A percentile compares a stretch with the other conserved stretches of the same genome.
phyloP scores from a whole-genome alignment of 768 basidiomycete genomes.

The Steccherinum ochraceum region DNA sequence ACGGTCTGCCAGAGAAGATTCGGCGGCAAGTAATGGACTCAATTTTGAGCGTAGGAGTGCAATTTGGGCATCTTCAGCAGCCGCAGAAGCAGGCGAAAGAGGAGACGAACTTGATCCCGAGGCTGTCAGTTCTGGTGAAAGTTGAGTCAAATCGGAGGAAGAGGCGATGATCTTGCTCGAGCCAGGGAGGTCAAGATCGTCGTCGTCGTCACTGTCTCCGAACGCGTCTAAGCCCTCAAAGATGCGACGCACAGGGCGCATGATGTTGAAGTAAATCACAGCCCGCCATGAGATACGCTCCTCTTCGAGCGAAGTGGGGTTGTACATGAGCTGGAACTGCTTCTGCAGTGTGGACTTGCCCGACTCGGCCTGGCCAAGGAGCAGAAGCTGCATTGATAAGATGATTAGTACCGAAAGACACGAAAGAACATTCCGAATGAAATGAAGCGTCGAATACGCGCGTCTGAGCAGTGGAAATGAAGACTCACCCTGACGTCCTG shows the following conservation, averaged over 20 bases:
- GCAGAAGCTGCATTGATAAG: constrained; percentile 43
- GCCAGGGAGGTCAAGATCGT: constrained; percentile 15
- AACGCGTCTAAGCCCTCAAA: constrained; percentile 26
- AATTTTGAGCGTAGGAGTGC: constrained; percentile 47
- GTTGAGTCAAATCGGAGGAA: neutral
- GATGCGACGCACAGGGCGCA: constrained; percentile 33
- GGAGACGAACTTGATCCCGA: neutral
- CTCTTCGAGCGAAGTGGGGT: constrained; percentile 59
- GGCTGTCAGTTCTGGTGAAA: neutral
- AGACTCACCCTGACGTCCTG: constrained; percentile 65
- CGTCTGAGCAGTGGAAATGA: neutral
- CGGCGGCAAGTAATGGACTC: constrained; percentile 52
- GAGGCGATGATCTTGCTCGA: neutral
- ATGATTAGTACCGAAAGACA: too few relatives aligned
- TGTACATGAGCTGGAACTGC: constrained; percentile 79
- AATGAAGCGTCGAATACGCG: neutral
- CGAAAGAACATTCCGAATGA: neutral
- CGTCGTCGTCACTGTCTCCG: constrained; percentile 42
- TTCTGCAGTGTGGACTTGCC: constrained; percentile 84
- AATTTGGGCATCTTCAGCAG: constrained; percentile 17
- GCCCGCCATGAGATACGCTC: constrained; percentile 74
- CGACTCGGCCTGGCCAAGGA: constrained; percentile 72
- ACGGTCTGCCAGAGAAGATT: constrained; percentile 59
- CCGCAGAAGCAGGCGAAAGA: constrained; percentile 6
- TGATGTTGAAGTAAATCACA: constrained; percentile 76